Base-by-base conservation (phyloP, 2,329 filamentous ascomycete species). In the Passalora sequoiae region DNA sequence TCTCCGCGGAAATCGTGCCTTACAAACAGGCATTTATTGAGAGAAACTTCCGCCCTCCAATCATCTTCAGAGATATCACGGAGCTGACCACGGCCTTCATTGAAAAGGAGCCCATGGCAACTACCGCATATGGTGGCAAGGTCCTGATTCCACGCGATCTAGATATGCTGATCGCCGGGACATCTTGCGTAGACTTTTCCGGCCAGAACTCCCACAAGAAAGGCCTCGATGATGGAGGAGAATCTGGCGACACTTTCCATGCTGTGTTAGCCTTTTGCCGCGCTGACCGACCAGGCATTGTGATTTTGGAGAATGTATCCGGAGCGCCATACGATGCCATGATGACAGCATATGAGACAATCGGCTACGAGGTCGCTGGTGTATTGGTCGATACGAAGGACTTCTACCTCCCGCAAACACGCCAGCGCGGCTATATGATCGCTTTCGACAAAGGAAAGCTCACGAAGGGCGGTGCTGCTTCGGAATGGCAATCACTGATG, bases 181-280 rank as follows among this genome's bases (percentile, higher is more conserved):
- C 83, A 30, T 81, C 83, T 0, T 92, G 86, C 53, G 83, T 86
- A 2, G 85, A 89, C 55, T 86, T 84, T 51, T 89, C 85, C 0
- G 58, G 51, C 0, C 62, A 89, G 22, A 91, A 89, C 60, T 75
- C 68, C 38, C 61, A 69, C 4, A 67, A 67, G 12, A 79, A 78
- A 44, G 62, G 63, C 0, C 60, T 81, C 0, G 64, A 72, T 1
- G 69, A 75, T 6, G 66, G 72, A 10, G 83, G 83, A 2, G 78
- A 87, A 53, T 86, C 83, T 0, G 75, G 73, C 0, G 70, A 76
- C 25, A 88, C 84, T 0, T 84, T 84, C 59, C 67, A 70, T 28
- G 77, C 76, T 0, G 73, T 85, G n/a, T 56, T 81, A 4, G 58
- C 64, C 0, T 86, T 86, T 51, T 71, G 73, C 0, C 63, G 68